Percentiles rank a stretch among this genome's conserved stretches.
These are phyloP conservation scores for Penicillium griseofulvum DNA, from an alignment of 2,329 filamentous ascomycete species.

Conservation along the genomic window DNA sequence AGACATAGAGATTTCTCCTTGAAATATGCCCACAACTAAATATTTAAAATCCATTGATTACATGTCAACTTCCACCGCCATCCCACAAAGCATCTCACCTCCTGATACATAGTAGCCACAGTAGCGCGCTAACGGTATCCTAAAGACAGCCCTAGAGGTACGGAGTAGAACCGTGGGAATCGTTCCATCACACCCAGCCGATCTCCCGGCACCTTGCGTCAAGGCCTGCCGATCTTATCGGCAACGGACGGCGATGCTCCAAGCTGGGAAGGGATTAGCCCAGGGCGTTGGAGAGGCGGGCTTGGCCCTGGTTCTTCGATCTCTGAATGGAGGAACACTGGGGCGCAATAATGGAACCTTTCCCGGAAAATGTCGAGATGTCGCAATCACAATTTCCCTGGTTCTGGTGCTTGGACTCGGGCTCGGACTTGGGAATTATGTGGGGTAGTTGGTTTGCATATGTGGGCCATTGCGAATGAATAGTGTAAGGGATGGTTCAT, in stretches of 20 bases:
- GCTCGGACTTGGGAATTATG: background rate
- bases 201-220: constrained; percentile 24
- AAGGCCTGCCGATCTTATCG: constrained; percentile 13
- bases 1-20: background rate
- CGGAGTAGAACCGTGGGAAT: background rate
- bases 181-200: constrained; percentile 2
- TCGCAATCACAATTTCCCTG: background rate
- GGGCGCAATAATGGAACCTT: background rate
- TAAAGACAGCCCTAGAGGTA: background rate
- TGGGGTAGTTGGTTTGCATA: background rate
- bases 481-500: background rate
- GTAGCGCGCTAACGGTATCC: background rate
- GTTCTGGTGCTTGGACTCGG: background rate
- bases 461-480: background rate
- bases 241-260: background rate
- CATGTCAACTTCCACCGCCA: background rate
- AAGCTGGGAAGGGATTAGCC: background rate
- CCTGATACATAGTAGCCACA: background rate
- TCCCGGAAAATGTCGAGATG: background rate
- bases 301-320: background rate
- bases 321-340: background rate
- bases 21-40: background rate
- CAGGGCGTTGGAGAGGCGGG: background rate
- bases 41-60: background rate
- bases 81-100: background rate